A percentile compares a stretch with the other conserved stretches of the same genome.
These are phyloP conservation scores for Citrullus amarus DNA, from an alignment of 306 rosid species.

Conservation along the genomic window DNA sequence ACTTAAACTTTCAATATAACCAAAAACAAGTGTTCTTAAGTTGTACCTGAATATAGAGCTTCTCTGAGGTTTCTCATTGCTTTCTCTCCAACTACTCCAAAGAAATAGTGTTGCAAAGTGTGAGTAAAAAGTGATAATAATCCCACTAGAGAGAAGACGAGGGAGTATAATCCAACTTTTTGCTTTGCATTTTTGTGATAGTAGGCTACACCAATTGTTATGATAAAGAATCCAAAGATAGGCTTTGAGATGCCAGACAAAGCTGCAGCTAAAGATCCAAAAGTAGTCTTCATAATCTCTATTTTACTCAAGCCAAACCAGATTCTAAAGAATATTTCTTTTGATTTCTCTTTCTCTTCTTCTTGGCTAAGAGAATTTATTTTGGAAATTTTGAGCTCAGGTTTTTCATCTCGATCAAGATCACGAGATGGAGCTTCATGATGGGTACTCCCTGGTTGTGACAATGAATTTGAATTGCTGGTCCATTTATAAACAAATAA, in stretches of 20 bases:
- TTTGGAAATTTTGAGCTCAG: constrained; percentile 14
- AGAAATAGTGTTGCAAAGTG: too few relatives aligned
- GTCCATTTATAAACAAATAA: constrained; percentile 19
- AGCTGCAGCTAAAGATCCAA: constrained; percentile 38
- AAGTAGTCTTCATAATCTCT: constrained; percentile 40
- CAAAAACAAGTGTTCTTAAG: too few relatives aligned
- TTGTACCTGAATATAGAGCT: too few relatives aligned
- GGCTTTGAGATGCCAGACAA: constrained; percentile 86
- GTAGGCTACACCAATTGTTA: constrained; percentile 75
- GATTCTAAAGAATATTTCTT: constrained; percentile 52
- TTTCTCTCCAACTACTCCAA: too few relatives aligned
- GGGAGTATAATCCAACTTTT: constrained; percentile 47
- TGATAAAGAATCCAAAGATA: constrained; percentile 62
- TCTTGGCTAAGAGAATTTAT: constrained; percentile 20
- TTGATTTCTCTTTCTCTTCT: constrained; percentile 7
- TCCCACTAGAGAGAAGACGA: constrained; percentile 44
- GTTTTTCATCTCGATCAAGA: constrained; percentile 17
- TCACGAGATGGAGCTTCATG: constrained; percentile 27
- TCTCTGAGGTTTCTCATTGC: too few relatives aligned
- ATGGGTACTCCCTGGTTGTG: constrained; percentile 19
- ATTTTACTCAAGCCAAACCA: constrained; percentile 54
- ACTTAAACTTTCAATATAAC: too few relatives aligned
- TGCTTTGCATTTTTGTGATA: constrained; percentile 30
- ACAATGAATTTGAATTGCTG: constrained; percentile 32
- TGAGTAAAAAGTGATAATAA: constrained; percentile 42